Percentiles rank a stretch among this genome's conserved stretches.
phyloP scores from a whole-genome alignment of 257 asterid genomes.

The Marsdenia floribunda region DNA sequence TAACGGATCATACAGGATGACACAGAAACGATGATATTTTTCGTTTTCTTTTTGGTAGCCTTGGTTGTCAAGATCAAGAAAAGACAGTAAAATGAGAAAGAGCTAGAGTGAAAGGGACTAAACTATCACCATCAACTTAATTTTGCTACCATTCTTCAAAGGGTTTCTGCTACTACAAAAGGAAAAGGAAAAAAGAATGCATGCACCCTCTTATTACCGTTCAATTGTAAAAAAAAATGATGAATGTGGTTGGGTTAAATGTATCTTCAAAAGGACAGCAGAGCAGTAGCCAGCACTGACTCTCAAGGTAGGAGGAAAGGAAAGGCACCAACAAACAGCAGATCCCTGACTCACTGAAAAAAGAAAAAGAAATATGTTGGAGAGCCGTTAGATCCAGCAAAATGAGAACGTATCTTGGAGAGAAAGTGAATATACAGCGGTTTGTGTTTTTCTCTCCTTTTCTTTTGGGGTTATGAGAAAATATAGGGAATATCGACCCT shows the following conservation, averaged over 20 bases:
- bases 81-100: constrained; percentile 6
- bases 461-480: too few relatives aligned
- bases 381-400: neutral
- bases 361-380: neutral
- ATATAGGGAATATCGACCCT: too few relatives aligned
- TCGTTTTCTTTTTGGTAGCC: too few relatives aligned
- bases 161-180: too few relatives aligned
- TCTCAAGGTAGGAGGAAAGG: neutral
- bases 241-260: neutral
- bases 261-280: constrained; percentile 3
- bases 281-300: neutral
- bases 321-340: neutral
- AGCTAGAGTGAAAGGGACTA: constrained; percentile 39
- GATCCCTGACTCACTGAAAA: neutral
- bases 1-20: too few relatives aligned
- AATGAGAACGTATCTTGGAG: neutral
- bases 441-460: too few relatives aligned
- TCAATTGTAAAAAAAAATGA: neutral
- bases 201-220: constrained; percentile 4
- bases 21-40: too few relatives aligned
- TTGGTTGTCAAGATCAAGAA: constrained; percentile 19
- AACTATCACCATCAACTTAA: constrained; percentile 52
- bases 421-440: too few relatives aligned
- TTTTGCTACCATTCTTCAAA: neutral
- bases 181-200: too few relatives aligned